Evolutionary conservation across 257 asterid species (phyloP).

Genomic region (Scutellaria galericulata): DNA sequence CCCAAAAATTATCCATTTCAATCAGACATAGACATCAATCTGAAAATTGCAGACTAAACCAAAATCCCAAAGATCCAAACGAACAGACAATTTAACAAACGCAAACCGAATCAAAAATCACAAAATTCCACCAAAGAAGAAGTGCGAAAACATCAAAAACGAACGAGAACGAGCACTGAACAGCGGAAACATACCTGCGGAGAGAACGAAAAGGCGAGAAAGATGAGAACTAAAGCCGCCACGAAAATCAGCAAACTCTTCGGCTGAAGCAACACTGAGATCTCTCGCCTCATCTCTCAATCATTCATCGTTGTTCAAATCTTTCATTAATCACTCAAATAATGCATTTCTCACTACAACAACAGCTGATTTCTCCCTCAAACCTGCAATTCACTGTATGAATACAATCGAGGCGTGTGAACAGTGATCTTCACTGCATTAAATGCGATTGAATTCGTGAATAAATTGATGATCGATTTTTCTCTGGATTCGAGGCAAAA

Average conservation of each 20-base stretch:
- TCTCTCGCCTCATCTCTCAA: constrained; percentile 69
- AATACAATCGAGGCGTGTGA: not conserved
- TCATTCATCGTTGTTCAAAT: constrained; percentile 27
- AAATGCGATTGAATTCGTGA: not conserved
- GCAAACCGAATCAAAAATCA: not conserved
- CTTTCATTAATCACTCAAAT: constrained; percentile 31
- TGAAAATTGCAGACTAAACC: not conserved
- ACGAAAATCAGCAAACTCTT: constrained; percentile 55
- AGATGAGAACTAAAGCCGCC: constrained; percentile 56
- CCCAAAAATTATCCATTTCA: not conserved
- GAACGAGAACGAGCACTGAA: not conserved
- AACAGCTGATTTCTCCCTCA: not conserved
- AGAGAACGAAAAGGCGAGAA: constrained; percentile 55
- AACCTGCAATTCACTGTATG: not conserved
- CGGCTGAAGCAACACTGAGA: constrained; percentile 69
- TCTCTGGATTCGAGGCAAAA: constrained; percentile 31
- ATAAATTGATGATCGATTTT: not conserved
- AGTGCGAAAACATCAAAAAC: not conserved
- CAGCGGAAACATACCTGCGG: constrained; percentile 48
- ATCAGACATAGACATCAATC: not conserved
- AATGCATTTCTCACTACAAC: constrained; percentile 13
- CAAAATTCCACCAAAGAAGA: not conserved
- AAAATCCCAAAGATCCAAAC: constrained; percentile 3
- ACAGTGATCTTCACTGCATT: not conserved
- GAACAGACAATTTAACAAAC: not conserved